Conservation (phyloP, 2,329 filamentous ascomycete genomes). For the Orbilia quercus region DNA sequence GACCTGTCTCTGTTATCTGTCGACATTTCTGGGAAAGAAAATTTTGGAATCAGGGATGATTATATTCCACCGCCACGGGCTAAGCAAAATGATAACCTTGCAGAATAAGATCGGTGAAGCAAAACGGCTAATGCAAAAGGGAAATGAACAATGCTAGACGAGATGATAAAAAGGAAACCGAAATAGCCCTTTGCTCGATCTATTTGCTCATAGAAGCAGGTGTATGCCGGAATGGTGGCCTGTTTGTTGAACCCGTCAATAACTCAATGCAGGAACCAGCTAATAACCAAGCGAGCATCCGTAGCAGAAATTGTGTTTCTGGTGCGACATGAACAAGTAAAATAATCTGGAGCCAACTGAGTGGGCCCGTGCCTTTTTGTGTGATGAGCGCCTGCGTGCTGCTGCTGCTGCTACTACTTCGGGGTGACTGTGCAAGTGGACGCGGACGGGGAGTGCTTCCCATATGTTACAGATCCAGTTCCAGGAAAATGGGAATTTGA, state of each 20-base stretch:
- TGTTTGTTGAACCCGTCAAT: slow-evolving; percentile 34
- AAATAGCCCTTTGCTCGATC: slow-evolving; percentile 30
- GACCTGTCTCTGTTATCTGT: slow-evolving; percentile 28
- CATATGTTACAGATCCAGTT: slow-evolving; percentile 52
- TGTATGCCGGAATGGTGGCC: slow-evolving; percentile 20
- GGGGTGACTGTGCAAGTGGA: slow-evolving; percentile 43
- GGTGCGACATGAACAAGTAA: slow-evolving; percentile 47
- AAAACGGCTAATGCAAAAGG: slow-evolving; percentile 8
- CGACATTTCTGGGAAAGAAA: slow-evolving; percentile 23
- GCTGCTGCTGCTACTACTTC: slow-evolving; percentile 38
- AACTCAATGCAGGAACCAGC: slow-evolving; percentile 43
- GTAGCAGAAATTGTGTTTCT: slow-evolving; percentile 53
- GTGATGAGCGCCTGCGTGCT: slow-evolving; percentile 33
- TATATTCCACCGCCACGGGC: slow-evolving; percentile 26
- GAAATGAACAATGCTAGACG: slow-evolving; percentile 31
- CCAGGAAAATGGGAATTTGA: slow-evolving; percentile 52
- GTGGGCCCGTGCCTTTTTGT: slow-evolving; percentile 42
- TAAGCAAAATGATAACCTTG: slow-evolving; percentile 3
- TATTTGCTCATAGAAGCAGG: slow-evolving; percentile 33
- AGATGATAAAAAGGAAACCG: slow-evolving; percentile 6
- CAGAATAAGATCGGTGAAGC: slow-evolving; percentile 13
- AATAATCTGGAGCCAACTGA: slow-evolving; percentile 42
- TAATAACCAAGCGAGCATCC: slow-evolving; percentile 46
- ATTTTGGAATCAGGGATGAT: slow-evolving; percentile 13
- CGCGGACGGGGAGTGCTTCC: slow-evolving; percentile 48